Conservation (phyloP, 192 early-diverging fungal species). For the Coemansia sp. region DNA sequence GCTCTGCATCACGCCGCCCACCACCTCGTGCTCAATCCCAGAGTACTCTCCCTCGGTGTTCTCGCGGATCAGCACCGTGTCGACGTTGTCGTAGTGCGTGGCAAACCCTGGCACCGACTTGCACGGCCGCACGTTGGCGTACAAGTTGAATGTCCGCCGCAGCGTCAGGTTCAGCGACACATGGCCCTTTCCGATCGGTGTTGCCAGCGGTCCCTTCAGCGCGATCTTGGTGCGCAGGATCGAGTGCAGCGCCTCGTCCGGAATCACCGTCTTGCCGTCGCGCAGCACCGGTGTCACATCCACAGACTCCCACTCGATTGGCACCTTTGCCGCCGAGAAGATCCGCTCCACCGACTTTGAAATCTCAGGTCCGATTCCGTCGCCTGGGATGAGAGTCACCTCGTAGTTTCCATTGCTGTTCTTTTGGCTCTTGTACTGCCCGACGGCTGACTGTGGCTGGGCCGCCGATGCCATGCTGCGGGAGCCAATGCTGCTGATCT, state of each 20-base stretch:
- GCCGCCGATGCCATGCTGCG: conserved; percentile 49
- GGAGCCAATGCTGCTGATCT: conserved; percentile 19
- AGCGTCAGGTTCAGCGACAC: conserved; percentile 90
- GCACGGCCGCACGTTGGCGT: conserved; percentile 98
- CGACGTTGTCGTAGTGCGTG: conserved; percentile 94
- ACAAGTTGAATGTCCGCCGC: conserved; percentile 95
- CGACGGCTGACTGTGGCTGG: conserved; percentile 34
- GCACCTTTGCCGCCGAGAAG: conserved; percentile 88
- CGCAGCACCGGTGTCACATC: conserved; percentile 90
- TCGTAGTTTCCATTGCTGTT: conserved; percentile 72
- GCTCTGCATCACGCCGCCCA: conserved; percentile 96
- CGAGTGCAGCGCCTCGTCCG: conserved; percentile 85
- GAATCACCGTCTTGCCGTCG: conserved; percentile 91
- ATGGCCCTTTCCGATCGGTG: conserved; percentile 98
- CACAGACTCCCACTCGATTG: conserved; percentile 95
- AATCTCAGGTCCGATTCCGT: conserved; percentile 99
- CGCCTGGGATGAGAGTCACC: conserved; percentile 96
- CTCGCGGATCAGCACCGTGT: conserved; percentile 98
- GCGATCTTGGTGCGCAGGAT: conserved; percentile 96
- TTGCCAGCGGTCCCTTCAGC: conserved; percentile 95
- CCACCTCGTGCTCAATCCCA: conserved; percentile 96
- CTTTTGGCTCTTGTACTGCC: conserved; percentile 43
- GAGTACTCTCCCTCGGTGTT: conserved; percentile 99
- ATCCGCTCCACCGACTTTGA: conserved; percentile 89
- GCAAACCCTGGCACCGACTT: conserved; percentile 95